Evolutionary conservation across 306 rosid genomes (phyloP).

Genomic region (Quercus glauca): DNA sequence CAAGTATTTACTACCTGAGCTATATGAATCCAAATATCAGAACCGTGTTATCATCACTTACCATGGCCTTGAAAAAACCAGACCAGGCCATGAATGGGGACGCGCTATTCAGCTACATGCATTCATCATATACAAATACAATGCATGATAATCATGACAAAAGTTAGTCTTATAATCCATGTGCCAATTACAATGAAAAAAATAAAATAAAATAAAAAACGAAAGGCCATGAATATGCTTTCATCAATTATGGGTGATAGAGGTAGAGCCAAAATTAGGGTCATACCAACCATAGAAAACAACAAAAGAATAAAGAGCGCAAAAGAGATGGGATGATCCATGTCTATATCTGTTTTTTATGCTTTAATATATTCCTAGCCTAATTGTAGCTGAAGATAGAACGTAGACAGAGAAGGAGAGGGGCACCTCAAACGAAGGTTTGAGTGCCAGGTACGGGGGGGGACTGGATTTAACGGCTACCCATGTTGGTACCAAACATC

Average conservation of each 20-base stretch:
- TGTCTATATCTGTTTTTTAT: neutral
- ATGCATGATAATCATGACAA: neutral
- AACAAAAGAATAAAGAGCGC: slow-evolving; percentile 12
- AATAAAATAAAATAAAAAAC: neutral
- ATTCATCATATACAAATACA: neutral
- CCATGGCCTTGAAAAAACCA: neutral
- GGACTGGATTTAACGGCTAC: slow-evolving; percentile 54
- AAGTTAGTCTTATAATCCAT: neutral
- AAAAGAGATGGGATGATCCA: neutral
- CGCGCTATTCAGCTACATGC: neutral
- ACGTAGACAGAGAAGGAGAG: slow-evolving; percentile 3
- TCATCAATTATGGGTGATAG: neutral
- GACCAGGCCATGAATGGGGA: neutral
- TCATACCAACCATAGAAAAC: slow-evolving; percentile 24
- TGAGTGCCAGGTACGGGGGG: slow-evolving; percentile 52
- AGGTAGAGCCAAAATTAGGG: neutral
- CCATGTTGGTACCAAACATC: slow-evolving; percentile 26
- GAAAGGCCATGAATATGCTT: neutral
- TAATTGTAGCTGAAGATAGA: neutral
- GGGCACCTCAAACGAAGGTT: neutral
- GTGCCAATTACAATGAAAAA: neutral
- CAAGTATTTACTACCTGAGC: no score
- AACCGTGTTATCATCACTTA: neutral
- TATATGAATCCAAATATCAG: neutral
- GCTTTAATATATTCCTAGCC: neutral